These are phyloP conservation scores for Cutaneotrichosporon cavernicola DNA, from an alignment of 1,284 basidiomycete genomes.

Conservation along the genomic window DNA sequence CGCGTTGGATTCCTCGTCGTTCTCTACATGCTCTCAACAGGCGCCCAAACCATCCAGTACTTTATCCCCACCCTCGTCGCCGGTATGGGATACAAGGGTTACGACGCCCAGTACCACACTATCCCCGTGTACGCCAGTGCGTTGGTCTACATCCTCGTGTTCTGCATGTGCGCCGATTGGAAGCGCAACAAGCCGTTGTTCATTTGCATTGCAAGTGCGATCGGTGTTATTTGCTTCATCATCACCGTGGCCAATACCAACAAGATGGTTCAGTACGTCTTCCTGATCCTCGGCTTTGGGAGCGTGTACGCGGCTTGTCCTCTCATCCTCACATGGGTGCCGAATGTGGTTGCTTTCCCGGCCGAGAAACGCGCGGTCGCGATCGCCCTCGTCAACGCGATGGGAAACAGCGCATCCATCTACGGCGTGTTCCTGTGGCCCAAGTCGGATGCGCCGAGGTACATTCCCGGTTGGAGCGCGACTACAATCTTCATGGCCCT, in stretches of 20 bases:
- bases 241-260: constrained; percentile 48
- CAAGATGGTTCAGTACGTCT: constrained; percentile 53
- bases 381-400: constrained; percentile 52
- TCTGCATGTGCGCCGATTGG: constrained; percentile 55
- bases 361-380: constrained; percentile 54
- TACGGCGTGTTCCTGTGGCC: constrained; percentile 58
- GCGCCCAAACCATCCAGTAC: constrained; percentile 56
- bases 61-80: constrained; percentile 54
- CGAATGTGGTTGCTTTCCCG: constrained; percentile 48
- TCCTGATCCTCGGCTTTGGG: constrained; percentile 56
- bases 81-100: constrained; percentile 44
- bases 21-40: constrained; percentile 54
- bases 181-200: constrained; percentile 52
- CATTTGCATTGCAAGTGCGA: constrained; percentile 41
- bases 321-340: constrained; percentile 53
- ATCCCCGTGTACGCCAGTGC: constrained; percentile 54
- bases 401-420: constrained; percentile 51
- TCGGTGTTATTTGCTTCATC: constrained; percentile 53
- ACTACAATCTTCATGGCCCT: constrained; percentile 50
- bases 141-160: constrained; percentile 50
- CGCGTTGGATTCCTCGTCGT: constrained; percentile 49
- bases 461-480: constrained; percentile 54
- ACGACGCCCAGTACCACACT: constrained; percentile 55
- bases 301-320: constrained; percentile 55
- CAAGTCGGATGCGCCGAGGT: constrained; percentile 50